phyloP scores from a whole-genome alignment of 345 rosid genomes.

The Cochlearia excelsa region DNA sequence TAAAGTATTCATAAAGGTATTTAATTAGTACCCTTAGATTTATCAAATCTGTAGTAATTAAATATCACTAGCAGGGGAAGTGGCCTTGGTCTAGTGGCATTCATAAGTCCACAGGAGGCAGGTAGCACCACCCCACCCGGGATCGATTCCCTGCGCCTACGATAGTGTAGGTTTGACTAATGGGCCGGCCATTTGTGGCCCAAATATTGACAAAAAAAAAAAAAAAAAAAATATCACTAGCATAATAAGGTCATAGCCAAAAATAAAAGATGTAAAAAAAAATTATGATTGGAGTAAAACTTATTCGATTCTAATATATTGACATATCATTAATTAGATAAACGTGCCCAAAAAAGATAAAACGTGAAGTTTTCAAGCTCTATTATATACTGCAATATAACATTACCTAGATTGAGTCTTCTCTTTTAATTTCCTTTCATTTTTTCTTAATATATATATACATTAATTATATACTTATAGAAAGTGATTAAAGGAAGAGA shows the following conservation, averaged over 20 bases:
- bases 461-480: background rate
- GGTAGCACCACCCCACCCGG: too few species aligned
- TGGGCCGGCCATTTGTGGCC: too few species aligned
- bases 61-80: too few species aligned
- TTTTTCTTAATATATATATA: background rate
- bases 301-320: background rate
- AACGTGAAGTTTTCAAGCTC: conserved; percentile 12
- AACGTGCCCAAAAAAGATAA: background rate
- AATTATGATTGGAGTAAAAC: background rate
- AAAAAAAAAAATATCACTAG: too few species aligned
- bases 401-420: background rate
- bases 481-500: background rate
- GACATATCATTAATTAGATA: conserved; percentile 9
- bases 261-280: background rate
- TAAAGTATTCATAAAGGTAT: too few species aligned
- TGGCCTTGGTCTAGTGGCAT: too few species aligned
- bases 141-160: too few species aligned
- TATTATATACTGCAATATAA: background rate
- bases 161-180: too few species aligned
- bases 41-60: too few species aligned
- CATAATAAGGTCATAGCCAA: background rate
- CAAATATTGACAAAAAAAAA: too few species aligned
- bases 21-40: too few species aligned
- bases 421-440: background rate
- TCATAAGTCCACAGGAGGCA: too few species aligned